Evolutionary conservation across 768 basidiomycete genomes (phyloP).

Genomic region (Phallus indusiatus): DNA sequence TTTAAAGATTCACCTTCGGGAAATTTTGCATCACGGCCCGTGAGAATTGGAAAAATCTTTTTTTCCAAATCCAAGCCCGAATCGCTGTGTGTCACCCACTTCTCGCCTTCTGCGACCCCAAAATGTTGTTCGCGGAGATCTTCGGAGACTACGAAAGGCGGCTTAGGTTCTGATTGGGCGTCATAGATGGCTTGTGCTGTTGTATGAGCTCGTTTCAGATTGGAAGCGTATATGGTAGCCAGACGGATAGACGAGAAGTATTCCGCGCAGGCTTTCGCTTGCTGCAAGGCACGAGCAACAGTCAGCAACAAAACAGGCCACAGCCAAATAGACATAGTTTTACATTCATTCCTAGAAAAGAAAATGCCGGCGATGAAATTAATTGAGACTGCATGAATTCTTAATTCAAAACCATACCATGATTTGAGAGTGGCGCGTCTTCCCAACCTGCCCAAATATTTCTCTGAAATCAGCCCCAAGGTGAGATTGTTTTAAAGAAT

Average conservation of each 20-base stretch:
- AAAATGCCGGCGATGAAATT: background rate
- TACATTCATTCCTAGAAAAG: slow-evolving; percentile 43
- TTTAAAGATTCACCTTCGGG: slow-evolving; percentile 65
- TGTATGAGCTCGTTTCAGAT: slow-evolving; percentile 51
- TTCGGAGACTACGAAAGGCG: slow-evolving; percentile 36
- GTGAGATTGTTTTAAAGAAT: background rate
- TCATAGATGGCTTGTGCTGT: slow-evolving; percentile 51
- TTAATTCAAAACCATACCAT: slow-evolving; percentile 39
- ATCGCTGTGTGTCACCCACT: slow-evolving; percentile 26
- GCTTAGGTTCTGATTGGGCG: slow-evolving; percentile 37
- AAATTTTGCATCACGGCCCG: slow-evolving; percentile 40
- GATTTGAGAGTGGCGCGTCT: slow-evolving; percentile 65
- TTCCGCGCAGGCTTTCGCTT: slow-evolving; percentile 54
- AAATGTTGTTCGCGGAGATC: slow-evolving; percentile 62
- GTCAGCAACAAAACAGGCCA: slow-evolving; percentile 17
- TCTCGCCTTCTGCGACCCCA: slow-evolving; percentile 59
- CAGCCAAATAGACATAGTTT: slow-evolving; percentile 16
- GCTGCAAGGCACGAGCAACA: slow-evolving; percentile 25
- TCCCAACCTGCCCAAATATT: slow-evolving; percentile 66
- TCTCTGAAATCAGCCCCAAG: slow-evolving; percentile 21
- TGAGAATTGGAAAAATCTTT: slow-evolving; percentile 44
- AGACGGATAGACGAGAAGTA: slow-evolving; percentile 40
- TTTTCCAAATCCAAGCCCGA: slow-evolving; percentile 29
- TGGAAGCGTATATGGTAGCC: slow-evolving; percentile 53
- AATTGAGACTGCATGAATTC: background rate